Evolutionary conservation across 78 protist species (phyloP).

Genomic region (Cavenderia fasciculata): DNA sequence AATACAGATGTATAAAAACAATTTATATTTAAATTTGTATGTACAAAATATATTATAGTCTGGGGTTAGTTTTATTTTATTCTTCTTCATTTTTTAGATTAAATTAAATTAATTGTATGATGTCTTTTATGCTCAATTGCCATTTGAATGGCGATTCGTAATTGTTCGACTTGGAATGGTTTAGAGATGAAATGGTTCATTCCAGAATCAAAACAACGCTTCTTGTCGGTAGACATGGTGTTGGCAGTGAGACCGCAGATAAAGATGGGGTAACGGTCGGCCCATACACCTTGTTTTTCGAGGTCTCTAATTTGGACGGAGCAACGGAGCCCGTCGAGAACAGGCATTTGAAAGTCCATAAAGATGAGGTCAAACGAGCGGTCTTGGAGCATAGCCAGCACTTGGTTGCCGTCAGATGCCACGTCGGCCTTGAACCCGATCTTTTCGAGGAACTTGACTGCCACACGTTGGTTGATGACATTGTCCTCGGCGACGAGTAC

Average conservation of each 20-base stretch:
- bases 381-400: background rate
- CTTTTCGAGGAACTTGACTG: slow-evolving; percentile 63
- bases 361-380: slow-evolving; percentile 63
- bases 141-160: slow-evolving; percentile 62
- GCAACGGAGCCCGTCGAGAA: slow-evolving; percentile 73
- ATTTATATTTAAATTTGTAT: no score
- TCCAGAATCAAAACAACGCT: slow-evolving; percentile 72
- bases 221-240: slow-evolving; percentile 72
- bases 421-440: slow-evolving; percentile 65
- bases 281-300: slow-evolving; percentile 34
- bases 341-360: slow-evolving; percentile 86
- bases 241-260: slow-evolving; percentile 77
- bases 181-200: slow-evolving; percentile 78
- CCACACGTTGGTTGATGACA: slow-evolving; percentile 78
- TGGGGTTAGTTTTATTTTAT: no score
- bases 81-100: no score
- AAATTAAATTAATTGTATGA: no score
- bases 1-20: no score
- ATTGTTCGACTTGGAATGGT: slow-evolving; percentile 70
- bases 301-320: slow-evolving; percentile 50
- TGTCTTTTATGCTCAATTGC: slow-evolving; percentile 54
- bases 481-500: slow-evolving; percentile 85
- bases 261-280: slow-evolving; percentile 7
- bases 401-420: slow-evolving; percentile 57
- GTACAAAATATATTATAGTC: no score